Conservation (phyloP, 768 basidiomycete genomes). For the Tephrocybe rancida region DNA sequence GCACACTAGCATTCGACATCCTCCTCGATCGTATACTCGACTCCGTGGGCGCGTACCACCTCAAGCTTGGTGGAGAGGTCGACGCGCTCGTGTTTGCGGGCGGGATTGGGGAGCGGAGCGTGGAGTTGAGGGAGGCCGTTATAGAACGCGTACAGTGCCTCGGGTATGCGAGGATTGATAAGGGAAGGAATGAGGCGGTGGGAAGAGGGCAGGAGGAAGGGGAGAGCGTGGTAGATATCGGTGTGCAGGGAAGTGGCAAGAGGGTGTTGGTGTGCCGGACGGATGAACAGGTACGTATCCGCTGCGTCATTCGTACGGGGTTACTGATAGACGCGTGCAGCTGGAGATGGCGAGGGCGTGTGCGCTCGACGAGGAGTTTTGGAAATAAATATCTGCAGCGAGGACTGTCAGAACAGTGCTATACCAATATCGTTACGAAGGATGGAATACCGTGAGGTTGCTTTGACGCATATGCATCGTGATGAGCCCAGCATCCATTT, state of each 20-base stretch:
- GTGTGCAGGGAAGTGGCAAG: conserved; percentile 27
- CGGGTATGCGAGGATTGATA: conserved; percentile 58
- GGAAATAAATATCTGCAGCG: conserved; percentile 16
- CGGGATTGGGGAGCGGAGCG: conserved; percentile 82
- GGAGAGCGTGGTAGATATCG: conserved; percentile 51
- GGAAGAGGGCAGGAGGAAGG: conserved; percentile 42
- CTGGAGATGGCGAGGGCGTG: conserved; percentile 46
- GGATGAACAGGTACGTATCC: conserved; percentile 55
- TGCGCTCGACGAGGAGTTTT: conserved; percentile 28
- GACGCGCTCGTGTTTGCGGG: conserved; percentile 88
- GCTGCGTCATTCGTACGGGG: too few species aligned
- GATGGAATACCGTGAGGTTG: neutral
- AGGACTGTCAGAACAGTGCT: neutral
- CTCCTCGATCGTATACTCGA: conserved; percentile 77
- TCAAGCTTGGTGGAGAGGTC: conserved; percentile 67
- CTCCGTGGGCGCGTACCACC: conserved; percentile 73
- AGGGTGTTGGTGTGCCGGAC: conserved; percentile 64
- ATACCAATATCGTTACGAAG: neutral
- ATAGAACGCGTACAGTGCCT: conserved; percentile 56
- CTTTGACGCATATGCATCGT: neutral
- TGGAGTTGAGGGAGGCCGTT: conserved; percentile 61
- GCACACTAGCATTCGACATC: conserved; percentile 73
- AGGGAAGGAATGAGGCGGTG: conserved; percentile 44
- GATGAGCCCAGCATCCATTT: too few species aligned
- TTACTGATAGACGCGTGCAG: conserved; percentile 21